Conservation (phyloP, 2,329 filamentous ascomycete genomes). For the Acrocalymma vagum region DNA sequence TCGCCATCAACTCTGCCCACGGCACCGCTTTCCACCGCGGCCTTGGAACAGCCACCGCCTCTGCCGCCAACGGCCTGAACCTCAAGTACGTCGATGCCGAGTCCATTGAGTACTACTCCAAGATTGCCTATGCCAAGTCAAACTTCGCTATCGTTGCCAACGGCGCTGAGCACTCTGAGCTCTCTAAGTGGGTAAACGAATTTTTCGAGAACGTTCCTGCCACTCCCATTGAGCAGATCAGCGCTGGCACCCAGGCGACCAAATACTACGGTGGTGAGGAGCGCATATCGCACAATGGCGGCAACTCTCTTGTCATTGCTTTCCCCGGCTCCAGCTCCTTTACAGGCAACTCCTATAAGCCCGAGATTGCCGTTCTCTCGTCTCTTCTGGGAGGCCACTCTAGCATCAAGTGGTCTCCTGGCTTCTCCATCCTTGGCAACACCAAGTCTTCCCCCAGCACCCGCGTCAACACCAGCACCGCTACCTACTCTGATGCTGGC, state of each 20-base stretch:
- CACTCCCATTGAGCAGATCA: slow-evolving; percentile 50
- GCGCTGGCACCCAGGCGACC: slow-evolving; percentile 68
- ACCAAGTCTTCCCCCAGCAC: slow-evolving; percentile 72
- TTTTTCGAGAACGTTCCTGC: slow-evolving; percentile 82
- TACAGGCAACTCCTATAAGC: slow-evolving; percentile 79
- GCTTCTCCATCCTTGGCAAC: slow-evolving; percentile 90
- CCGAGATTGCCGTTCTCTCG: slow-evolving; percentile 86
- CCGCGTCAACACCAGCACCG: slow-evolving; percentile 76
- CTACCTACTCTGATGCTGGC: slow-evolving; percentile 92
- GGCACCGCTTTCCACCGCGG: slow-evolving; percentile 90
- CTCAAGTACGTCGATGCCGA: slow-evolving; percentile 83
- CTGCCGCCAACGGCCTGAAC: slow-evolving; percentile 74
- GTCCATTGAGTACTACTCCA: slow-evolving; percentile 77
- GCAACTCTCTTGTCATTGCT: slow-evolving; percentile 86
- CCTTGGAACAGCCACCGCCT: slow-evolving; percentile 81
- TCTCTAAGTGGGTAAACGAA: slow-evolving; percentile 89
- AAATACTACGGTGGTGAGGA: slow-evolving; percentile 98
- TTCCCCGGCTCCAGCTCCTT: slow-evolving; percentile 89
- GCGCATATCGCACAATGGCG: slow-evolving; percentile 77
- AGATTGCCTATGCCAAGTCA: slow-evolving; percentile 82
- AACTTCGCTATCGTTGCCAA: slow-evolving; percentile 94
- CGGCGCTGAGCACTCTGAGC: slow-evolving; percentile 77
- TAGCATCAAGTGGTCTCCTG: slow-evolving; percentile 93
- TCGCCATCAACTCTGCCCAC: slow-evolving; percentile 89
- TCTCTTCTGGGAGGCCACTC: slow-evolving; percentile 90